Evolutionary conservation across 768 basidiomycete genomes (phyloP), one percentile per base, ranked within the genome.

Genomic region (Daedaleopsis sinensis): DNA sequence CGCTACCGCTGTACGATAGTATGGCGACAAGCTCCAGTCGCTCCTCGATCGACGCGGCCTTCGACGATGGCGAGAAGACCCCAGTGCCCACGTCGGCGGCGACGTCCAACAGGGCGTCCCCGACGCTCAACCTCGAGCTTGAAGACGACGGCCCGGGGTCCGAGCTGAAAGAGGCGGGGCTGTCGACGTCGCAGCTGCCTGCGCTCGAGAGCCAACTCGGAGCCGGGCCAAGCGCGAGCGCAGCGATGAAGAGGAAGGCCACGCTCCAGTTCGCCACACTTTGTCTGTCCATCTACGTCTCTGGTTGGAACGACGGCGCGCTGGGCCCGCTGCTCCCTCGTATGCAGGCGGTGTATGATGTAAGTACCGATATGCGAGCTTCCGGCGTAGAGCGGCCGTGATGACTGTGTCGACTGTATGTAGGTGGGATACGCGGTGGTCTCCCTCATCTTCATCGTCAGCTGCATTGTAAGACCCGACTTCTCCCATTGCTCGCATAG

Each of bases 281-380:
- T 32, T 88, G 85, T 63, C 82, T 79, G 76, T 73, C 78, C 8
- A 57, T 87, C 49, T 85, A 84, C 56, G 74, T 89, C 13, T 78
- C 78, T 18, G 91, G 91, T n/a, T 93, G 90, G 89, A 89, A 86
- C 65, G 90, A 90, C 70, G 86, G 85, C 11, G 80, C 85, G 0
- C 80, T 82, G 16, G 91, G 91, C 3, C 89, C 91, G 0, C 73
- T 93, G 19, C 72, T 93, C 8, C 91, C 89, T 3, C 78, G 84
- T 9, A 84, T 93, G 46, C 90, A 89, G 69, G 71, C 74, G 6
- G 79, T 81, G 70, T 82, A 81, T 68, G 71, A 74, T 65, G 81
- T 80, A 58, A 42, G 71, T 57, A 15, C 27, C 7, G 7, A 43
- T 27, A 4, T 49, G 10, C 3, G 3, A 4, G 15, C 42, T 38